Conservation (phyloP, 163 green algal genomes). For the Trebouxia gelatinosa region DNA sequence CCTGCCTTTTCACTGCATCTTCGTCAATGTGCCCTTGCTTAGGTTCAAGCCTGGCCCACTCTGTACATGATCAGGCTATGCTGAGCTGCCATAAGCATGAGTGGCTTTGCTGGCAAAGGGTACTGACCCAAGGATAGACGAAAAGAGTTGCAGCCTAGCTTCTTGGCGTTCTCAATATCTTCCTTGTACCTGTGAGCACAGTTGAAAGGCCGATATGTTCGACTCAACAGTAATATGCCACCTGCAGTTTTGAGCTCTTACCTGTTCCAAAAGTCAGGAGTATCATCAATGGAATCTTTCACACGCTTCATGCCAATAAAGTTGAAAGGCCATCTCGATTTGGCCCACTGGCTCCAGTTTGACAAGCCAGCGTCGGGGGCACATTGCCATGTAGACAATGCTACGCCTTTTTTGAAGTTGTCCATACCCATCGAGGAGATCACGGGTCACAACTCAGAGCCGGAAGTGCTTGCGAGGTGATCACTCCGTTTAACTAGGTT, state of each 20-base stretch:
- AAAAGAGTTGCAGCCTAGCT: conserved; percentile 73
- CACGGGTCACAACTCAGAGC: too few relatives aligned
- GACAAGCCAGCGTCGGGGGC: neutral
- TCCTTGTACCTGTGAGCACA: conserved; percentile 48
- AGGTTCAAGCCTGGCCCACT: conserved; percentile 83
- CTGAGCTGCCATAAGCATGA: too few relatives aligned
- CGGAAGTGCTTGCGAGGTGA: too few relatives aligned
- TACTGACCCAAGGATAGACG: conserved; percentile 66
- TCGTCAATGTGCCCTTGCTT: conserved; percentile 56
- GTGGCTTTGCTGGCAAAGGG: too few relatives aligned
- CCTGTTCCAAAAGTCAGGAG: conserved; percentile 28
- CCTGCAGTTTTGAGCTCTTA: too few relatives aligned
- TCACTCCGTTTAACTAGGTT: too few relatives aligned
- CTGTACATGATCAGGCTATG: too few relatives aligned
- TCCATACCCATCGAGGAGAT: too few relatives aligned
- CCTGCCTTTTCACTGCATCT: conserved; percentile 51
- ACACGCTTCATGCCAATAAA: conserved; percentile 1
- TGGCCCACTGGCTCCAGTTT: conserved; percentile 25
- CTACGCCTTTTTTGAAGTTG: conserved; percentile 21
- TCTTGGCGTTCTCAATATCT: conserved; percentile 66
- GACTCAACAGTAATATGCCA: too few relatives aligned
- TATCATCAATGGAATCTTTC: conserved; percentile 9
- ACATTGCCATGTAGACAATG: conserved; percentile 21
- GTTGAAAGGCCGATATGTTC: too few relatives aligned
- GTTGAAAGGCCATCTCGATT: conserved; percentile 3